Evolutionary conservation across 179 eudicot genomes (phyloP).

Genomic region (Beta corolliflora): DNA sequence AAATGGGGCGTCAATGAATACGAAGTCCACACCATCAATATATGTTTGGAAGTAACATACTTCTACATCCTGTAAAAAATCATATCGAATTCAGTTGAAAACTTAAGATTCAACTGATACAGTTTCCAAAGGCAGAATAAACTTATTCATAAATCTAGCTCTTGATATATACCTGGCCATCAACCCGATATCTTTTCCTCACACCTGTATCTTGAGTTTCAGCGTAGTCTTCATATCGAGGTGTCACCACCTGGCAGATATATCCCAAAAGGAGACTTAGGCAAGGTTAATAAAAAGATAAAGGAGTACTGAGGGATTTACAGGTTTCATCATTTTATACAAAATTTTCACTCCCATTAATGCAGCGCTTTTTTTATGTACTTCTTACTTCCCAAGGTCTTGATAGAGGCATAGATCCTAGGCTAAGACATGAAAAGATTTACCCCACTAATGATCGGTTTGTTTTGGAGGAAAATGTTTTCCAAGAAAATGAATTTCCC

Average conservation of each 20-base stretch:
- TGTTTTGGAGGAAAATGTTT: too few relatives aligned
- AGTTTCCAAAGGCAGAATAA: neutral
- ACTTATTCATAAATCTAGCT: neutral
- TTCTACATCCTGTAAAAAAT: conserved; percentile 77
- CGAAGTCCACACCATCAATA: conserved; percentile 94
- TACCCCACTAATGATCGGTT: too few relatives aligned
- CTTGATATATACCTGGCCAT: conserved; percentile 69
- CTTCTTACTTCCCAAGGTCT: neutral
- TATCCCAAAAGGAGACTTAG: neutral
- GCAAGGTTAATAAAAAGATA: neutral
- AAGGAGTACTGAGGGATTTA: neutral
- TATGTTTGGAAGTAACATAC: conserved; percentile 77
- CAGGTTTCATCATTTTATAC: neutral
- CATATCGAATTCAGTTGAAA: neutral
- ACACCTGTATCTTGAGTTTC: conserved; percentile 71
- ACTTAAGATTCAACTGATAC: neutral
- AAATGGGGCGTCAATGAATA: conserved; percentile 71
- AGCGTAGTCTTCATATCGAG: conserved; percentile 79
- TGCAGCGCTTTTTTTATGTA: neutral
- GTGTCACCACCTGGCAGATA: conserved; percentile 68
- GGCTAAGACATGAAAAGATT: too few relatives aligned
- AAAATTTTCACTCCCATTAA: neutral
- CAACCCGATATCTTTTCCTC: conserved; percentile 62
- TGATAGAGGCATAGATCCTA: neutral
- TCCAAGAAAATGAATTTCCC: too few relatives aligned